Base-by-base conservation (phyloP, 257 asterid species). In the Nemophila menziesii region DNA sequence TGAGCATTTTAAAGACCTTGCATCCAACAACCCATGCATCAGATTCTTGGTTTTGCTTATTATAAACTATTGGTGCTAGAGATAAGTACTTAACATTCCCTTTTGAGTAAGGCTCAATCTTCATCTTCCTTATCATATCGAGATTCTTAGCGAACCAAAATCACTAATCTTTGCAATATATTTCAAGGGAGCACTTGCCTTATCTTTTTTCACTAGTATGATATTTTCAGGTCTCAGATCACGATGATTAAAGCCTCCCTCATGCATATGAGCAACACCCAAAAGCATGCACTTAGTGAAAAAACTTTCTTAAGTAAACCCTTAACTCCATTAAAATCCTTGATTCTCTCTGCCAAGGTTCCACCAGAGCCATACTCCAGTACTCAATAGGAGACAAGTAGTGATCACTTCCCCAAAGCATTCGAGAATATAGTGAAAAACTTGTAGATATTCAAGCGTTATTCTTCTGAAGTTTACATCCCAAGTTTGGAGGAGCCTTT, bases 1-100 rank as follows among this genome's bases (percentile, higher is more conserved):
- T 52, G 5, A 60, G 40, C 60, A 60, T 60, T 46, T 39, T 60
- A n/a, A 60, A 21, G 0, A 60, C 66, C 0, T 24, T 39, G 4
- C 59, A 45, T 2, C 55, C 66, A 8, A 60, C 38, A 10, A 51
- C 23, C 66, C 55, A 60, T 3, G 46, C 40, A 54, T 60, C 60
- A 4, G 20, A 16, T 0, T 20, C 50, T 27, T 45, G 20, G n/a
- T 37, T 55, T 52, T 52, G 58, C 22, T 23, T 16, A 0, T 26
- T 49, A 3, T 46, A 33, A 20, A 19, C 16, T 10, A 40, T 41
- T 1, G 55, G 20, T 21, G 52, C 60, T 1, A 51, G 60, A n/a
- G 55, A 16, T 27, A 52, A 40, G 16, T 24, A 51, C 51, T 20
- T 38, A 0, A 37, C 43, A 10, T 58, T 59, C 4, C 65, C 65